Evolutionary conservation across 495 filamentous ascomycete species (phyloP), one percentile per base, ranked within the genome.

Genomic region (Sordaria brevicollis): DNA sequence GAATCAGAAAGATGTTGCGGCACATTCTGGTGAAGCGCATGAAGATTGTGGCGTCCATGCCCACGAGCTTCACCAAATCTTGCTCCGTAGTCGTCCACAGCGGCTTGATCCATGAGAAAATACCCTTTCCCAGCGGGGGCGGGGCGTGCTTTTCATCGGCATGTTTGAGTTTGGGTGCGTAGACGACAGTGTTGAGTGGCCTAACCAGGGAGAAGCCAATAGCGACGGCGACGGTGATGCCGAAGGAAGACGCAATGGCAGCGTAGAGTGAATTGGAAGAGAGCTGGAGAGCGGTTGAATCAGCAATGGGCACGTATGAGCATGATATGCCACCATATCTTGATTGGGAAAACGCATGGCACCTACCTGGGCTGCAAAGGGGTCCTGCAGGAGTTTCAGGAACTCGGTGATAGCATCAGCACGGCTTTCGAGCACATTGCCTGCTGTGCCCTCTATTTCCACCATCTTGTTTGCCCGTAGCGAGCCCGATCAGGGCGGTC

Each of bases 111-210:
- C 95, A 99, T 43, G 92, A 88, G 74, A 97, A 91, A 37, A 94
- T 77, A 19, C 93, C 92, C 75, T 90, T 96, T 39, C 91, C 92
- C 71, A 97, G 86, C 21, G 88, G 88, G n/a, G 95, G 95, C n/a
- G 95, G 95, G 29, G 91, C 85, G 83, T 97, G 93, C 82, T 92
- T 94, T 71, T 91, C 87, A 77, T 99, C 93, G 72, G 92, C 92
- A 84, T 97, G 90, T 75, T 95, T 96, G 71, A 96, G 84, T 74
- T 97, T 96, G 39, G 95, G 95, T 5, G 96, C 94, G 79, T 99
- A 99, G 49, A 98, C 93, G 73, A 93, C 83, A 49, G 87, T 89
- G 76, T 98, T 93, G 77, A 92, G 93, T 5, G 96, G 95, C 71
- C 96, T 91, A 65, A 99, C 84, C 69, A 96, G 82, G 75, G 91